Evolutionary conservation across 352 stramenopile genomes (phyloP).

Genomic region (Phytophthora kernoviae): DNA sequence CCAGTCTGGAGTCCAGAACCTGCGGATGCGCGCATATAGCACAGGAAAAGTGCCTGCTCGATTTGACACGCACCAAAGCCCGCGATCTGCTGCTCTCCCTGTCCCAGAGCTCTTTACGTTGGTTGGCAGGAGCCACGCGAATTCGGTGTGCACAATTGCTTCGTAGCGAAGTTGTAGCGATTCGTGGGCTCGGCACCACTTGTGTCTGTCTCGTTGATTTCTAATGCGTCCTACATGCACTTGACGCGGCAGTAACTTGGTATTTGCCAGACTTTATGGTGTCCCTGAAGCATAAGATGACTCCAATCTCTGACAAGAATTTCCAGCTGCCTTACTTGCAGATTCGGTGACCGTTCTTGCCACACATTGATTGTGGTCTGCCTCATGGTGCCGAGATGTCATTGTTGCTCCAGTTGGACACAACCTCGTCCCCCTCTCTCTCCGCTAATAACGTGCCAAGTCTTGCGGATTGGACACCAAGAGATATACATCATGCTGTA

Average conservation of each 20-base stretch:
- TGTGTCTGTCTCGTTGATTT: neutral
- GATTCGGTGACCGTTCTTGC: neutral
- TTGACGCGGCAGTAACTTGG: neutral
- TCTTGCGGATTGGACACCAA: conserved; percentile 12
- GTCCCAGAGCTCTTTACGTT: too few relatives aligned
- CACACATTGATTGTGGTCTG: conserved; percentile 4
- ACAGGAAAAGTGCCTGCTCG: too few relatives aligned
- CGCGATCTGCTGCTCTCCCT: too few relatives aligned
- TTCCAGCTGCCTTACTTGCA: neutral
- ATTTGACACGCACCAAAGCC: too few relatives aligned
- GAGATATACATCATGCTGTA: conserved; percentile 14
- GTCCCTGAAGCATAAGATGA: neutral
- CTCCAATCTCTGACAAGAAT: neutral
- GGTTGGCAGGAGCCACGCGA: too few relatives aligned
- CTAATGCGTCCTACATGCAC: neutral
- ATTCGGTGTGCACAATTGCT: neutral
- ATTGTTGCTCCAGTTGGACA: conserved; percentile 8
- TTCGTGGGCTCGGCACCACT: neutral
- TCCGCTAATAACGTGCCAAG: too few relatives aligned
- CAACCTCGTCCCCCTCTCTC: too few relatives aligned
- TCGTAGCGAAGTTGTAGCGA: neutral
- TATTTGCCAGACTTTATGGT: neutral
- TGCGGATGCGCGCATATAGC: too few relatives aligned
- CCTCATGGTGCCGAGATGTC: conserved; percentile 16
- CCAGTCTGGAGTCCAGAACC: too few relatives aligned